phyloP scores from a whole-genome alignment of 441 rosid genomes.

The Cnidoscolus chayamansa region DNA sequence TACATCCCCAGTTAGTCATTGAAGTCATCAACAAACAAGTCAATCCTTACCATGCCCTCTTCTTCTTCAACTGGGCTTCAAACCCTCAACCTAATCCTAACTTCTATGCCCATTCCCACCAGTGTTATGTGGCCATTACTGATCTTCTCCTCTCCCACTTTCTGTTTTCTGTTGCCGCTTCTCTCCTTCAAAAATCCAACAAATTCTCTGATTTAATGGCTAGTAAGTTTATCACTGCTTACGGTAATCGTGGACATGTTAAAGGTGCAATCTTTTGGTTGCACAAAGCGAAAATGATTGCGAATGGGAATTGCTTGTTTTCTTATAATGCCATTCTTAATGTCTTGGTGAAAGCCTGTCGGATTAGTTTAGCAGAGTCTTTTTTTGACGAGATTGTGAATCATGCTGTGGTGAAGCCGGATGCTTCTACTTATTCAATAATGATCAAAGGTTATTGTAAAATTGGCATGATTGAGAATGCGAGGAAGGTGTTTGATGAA shows the following conservation, averaged over 20 bases:
- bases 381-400: conserved; percentile 31
- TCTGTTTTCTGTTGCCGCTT: conserved; percentile 25
- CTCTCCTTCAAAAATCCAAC: conserved; percentile 26
- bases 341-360: conserved; percentile 28
- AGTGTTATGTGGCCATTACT: conserved; percentile 35
- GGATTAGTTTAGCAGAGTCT: conserved; percentile 24
- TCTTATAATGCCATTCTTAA: conserved; percentile 38
- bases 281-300: conserved; percentile 28
- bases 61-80: conserved; percentile 47
- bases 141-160: conserved; percentile 37
- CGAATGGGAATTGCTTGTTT: conserved; percentile 28
- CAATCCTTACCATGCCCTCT: conserved; percentile 37
- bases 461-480: conserved; percentile 35
- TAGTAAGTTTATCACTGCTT: conserved; percentile 34
- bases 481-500: conserved; percentile 42
- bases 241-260: conserved; percentile 30
- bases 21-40: conserved; percentile 30
- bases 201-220: conserved; percentile 33
- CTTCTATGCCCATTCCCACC: conserved; percentile 26
- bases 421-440: conserved; percentile 34
- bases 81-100: conserved; percentile 33
- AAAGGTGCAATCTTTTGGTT: conserved; percentile 40
- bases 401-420: conserved; percentile 25
- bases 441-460: conserved; percentile 40
- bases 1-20: conserved; percentile 23